Evolutionary conservation across 1,284 basidiomycete genomes (phyloP), one percentile per base, ranked within the genome.

Genomic region (Puccinia triticina): DNA sequence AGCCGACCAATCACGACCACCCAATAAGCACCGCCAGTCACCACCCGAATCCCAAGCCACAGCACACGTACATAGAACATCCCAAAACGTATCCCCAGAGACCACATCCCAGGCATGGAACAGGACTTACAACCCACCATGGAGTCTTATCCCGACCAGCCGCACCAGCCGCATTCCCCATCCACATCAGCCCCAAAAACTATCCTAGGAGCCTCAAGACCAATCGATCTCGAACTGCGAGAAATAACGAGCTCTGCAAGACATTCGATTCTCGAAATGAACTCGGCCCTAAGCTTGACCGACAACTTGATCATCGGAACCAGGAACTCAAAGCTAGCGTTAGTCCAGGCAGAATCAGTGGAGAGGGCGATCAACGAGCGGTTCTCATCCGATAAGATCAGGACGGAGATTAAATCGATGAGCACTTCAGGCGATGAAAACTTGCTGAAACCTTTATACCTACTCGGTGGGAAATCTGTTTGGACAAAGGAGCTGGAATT

Each of bases 401-500:
- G 16, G 34, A 94, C 96, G 87, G 88, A 89, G 37, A 91, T 95
- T 67, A 91, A 90, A 29, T 94, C 94, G 88, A 96, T 96, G 92
- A 90, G 92, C 53, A 97, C 94, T 0, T 92, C 91, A 11, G 96
- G 96, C 12, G 97, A 99, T 88, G 92, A 93, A 85, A 96, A 98
- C 86, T 92, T 95, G 87, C 92, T 87, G 48, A 89, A 89, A 57
- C 89, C 89, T 0, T 86, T 90, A 23, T 90, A 90, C 85, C 88
- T 90, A 34, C 87, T 89, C 69, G 88, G 88, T 23, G 88, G 88
- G 40, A 95, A 96, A 87, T 92, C 93, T 0, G 88, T 98, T 23
- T 98, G 96, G 96, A 98, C 96, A 43, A 93, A 94, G 86, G 96
- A 98, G 86, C 91, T 98, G 83, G 96, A 98, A 87, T 92, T 93